Evolutionary conservation across 495 filamentous ascomycete genomes (phyloP), one percentile per base, ranked within the genome.

Genomic region (Trichocladium uniseriatum): DNA sequence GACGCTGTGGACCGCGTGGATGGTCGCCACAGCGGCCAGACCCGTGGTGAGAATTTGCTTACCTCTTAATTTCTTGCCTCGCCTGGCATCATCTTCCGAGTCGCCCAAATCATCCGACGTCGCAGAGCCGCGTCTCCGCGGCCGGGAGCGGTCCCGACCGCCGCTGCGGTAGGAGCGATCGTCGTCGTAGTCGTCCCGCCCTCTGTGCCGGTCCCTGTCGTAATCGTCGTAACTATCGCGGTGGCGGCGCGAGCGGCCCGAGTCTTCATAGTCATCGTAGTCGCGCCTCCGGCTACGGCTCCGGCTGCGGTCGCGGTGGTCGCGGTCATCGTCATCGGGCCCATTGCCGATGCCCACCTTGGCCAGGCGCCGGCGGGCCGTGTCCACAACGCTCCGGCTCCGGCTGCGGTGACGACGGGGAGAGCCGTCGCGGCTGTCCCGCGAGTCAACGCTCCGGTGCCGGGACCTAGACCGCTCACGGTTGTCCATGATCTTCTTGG

Each of bases 31-130:
- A 44, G 83, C 83, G 28, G 89, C 89, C 55, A 95, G 67, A 36
- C 89, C 87, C 39, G 86, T 81, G 40, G 88, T 89, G 51, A 94
- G 57, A 60, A 90, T 65, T 75, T 89, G 83, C 66, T 94, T 91
- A 66, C 83, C 80, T 73, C 79, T 80, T 76, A 91, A 78, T 65
- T 89, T 87, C 69, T 81, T 89, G 20, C 75, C 73, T 52, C 76
- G 70, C 57, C 82, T 78, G 58, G 83, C 81, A 63, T 94, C 86
- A 58, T 88, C 86, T 56, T 83, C 81, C 65, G 83, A 88, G 61
- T 80, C 79, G 53, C 81, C 83, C 49, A 82, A 67, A 62, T 79
- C 77, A 56, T 72, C 68, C 40, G 69, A 74, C 42, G 59, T 63
- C 52, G 67, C 42, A 6, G 37, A 70, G 54, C 66, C 66, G 60